Evolutionary conservation across 805 yeast genomes (phyloP), one percentile per base, ranked within the genome.

Genomic region (Grigorovia yakushimaensis): DNA sequence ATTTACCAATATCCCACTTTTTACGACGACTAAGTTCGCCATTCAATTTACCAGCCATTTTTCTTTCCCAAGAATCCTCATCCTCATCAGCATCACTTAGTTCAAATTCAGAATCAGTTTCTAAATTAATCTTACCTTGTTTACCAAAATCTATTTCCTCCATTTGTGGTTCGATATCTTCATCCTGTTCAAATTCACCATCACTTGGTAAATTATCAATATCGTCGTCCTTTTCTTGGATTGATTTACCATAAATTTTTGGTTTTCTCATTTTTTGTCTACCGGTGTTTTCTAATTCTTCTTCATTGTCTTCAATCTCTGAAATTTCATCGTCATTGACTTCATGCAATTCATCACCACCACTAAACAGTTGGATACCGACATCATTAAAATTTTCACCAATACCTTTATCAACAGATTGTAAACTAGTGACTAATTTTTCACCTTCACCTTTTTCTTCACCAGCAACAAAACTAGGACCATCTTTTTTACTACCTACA

Each of bases 381-480:
- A 84, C 80, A 36, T 81, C 82, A 39, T 73, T 77, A 45, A 74
- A 73, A 43, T 77, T 73, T 57, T 78, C 85, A 15, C 72, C 73
- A 54, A 84, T 68, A 19, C 84, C 70, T 43, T 75, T 75, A 37
- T 78, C 73, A 4, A 82, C 87, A 37, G 77, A 73, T 63, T 91
- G 97, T 53, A 93, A 71, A 48, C 79, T 79, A 5, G 94, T 85
- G 23, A 91, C 95, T 51, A 88, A 68, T 58, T 79, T 77, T 65
- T 89, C 96, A 51, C 97, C 97, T 53, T 85, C 77, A 22, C 95
- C 97, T 57, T 70, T 72, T 51, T 82, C 85, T 52, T 77, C 76
- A 39, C 84, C 84, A 1, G 77, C 73, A 17, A 74, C 77, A 63
- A 84, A 84, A 38, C 74, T 63, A 45, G 54, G 54, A 4, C 56